Evolutionary conservation across 1,284 basidiomycete species (phyloP), one percentile per base, ranked within the genome.

Genomic region (Puccinia brachypodii): DNA sequence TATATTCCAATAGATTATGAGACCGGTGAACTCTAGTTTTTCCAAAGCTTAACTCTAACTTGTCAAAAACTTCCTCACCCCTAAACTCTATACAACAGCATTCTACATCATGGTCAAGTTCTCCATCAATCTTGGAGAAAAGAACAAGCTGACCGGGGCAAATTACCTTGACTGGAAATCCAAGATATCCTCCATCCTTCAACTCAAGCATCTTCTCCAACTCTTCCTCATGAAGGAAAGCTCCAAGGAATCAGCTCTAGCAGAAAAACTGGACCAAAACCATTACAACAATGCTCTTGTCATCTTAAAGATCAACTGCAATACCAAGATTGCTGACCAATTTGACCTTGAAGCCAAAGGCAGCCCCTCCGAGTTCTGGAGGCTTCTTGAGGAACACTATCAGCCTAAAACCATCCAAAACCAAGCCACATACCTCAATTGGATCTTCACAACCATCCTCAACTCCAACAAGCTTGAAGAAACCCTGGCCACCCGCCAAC

Each of bases 1-100:
- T 19, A 53, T 53, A 16, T 58, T 58, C 56, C 56, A 58, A 28
- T 58, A 58, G 50, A 58, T 58, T 58, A 58, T 58, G 56, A 58
- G 56, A 58, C 56, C 56, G 56, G 56, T 58, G 28, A 58, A 58
- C 56, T 58, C 56, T 58, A 3, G 13, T 31, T 58, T 3, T 4
- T 16, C 14, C 28, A 14, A 58, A 58, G 56, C 25, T 58, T 58
- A 58, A 28, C 56, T 28, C 56, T 28, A 58, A 58, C 56, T 14
- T 14, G 14, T 22, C 16, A 13, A 53, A 36, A 62, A 6, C 31
- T 36, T 16, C 31, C 60, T 36, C 33, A 8, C 33, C 19, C 19
- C 22, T 14, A 16, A 62, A 62, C 60, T 16, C 31, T 4, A 16
- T 62, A 9, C 19, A 28, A 33, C 60, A 62, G 31, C 33, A 1